Conservation (phyloP, 1,284 basidiomycete species). For the Inonotus hispidus region DNA sequence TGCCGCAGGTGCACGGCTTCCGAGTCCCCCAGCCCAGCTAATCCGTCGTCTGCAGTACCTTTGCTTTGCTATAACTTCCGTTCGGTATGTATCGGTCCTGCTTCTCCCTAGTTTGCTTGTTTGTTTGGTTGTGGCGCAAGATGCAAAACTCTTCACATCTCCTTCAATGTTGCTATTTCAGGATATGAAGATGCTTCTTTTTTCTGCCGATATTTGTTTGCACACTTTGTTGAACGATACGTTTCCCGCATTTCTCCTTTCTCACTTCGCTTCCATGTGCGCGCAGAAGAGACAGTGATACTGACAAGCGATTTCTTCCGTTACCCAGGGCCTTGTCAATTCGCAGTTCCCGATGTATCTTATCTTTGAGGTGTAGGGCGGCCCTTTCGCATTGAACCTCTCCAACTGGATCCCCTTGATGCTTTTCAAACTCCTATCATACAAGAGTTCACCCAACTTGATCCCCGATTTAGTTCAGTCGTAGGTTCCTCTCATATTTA, state of each 20-base stretch:
- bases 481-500: background rate
- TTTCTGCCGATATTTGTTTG: background rate
- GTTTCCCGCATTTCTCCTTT: background rate
- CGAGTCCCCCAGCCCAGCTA: too few species aligned
- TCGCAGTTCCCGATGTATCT: background rate
- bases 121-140: background rate
- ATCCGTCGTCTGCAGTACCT: too few species aligned
- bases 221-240: background rate
- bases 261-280: background rate
- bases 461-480: background rate
- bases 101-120: background rate
- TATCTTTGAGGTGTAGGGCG: background rate
- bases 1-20: background rate
- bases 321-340: background rate
- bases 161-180: background rate
- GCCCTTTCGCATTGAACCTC: background rate
- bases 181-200: background rate
- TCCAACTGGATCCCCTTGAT: background rate
- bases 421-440: background rate
- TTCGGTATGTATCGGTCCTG: conserved; percentile 12
- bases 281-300: background rate
- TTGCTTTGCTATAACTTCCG: background rate
- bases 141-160: background rate
- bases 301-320: conserved; percentile 1
- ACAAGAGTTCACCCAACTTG: background rate